Evolutionary conservation across 1,284 basidiomycete species (phyloP), one percentile per base, ranked within the genome.

Genomic region (Ganoderma sinense): DNA sequence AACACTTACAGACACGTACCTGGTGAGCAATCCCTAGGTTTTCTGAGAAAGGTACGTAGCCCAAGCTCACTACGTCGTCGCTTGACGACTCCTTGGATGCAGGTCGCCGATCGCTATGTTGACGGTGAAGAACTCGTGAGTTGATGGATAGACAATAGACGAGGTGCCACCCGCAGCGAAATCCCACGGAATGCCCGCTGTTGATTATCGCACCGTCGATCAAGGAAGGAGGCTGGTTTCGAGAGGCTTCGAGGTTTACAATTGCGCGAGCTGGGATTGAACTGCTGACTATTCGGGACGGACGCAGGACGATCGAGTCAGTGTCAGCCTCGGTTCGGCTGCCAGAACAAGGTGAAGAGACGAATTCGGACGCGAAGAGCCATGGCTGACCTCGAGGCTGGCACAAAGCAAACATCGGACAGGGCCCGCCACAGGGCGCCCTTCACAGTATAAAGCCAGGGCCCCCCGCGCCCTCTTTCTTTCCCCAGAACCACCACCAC

Each of bases 211-310:
- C 16, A 56, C 11, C 29, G 18, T 31, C 53, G 29, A 56, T 56
- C 53, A 16, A 56, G 53, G 53, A 56, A 56, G 53, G 53, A 56
- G 53, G 23, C 51, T 26, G 51, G 51, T 55, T 36, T 36, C 36
- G 36, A 45, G 43, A 45, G 45, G 45, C n/a, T 56, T 20, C 14
- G 29, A 31, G 53, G 53, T 16, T 29, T 29, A 16, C 13, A 56
- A 51, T 26, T 26, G 7, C 13, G 8, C 8, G 26, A 18, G 53
- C 29, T 55, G 53, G 53, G 53, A 55, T 31, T 18, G 53, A 55
- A 55, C 31, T 31, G 18, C 10, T 55, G 53, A 55, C 53, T 13
- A 55, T 31, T 55, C 26, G 7, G 23, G 53, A 2, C 20, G 53
- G 53, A 31, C 48, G 4, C 48, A 11, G 8, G 8, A 14, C 48